Conservation (phyloP, 2,329 filamentous ascomycete species). For the Exutisphaerella laricina region DNA sequence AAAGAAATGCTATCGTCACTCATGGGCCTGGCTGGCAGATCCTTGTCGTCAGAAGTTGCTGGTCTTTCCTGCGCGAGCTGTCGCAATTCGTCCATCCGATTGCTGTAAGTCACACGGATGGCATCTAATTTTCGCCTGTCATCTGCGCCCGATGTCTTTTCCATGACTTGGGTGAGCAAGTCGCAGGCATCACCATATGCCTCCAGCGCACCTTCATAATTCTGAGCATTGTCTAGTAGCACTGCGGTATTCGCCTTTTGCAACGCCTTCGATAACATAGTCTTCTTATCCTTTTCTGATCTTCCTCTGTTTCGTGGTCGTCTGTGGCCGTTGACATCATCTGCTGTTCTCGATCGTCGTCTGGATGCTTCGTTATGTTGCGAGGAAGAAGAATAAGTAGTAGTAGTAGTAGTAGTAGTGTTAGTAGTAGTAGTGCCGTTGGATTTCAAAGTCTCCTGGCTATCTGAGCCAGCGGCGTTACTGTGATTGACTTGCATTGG, state of each 20-base stretch:
- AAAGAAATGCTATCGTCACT: slow-evolving; percentile 51
- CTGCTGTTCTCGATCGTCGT: slow-evolving; percentile 13
- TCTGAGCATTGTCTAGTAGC: slow-evolving; percentile 90
- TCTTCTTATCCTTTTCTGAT: slow-evolving; percentile 62
- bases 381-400: not conserved
- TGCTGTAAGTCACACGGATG: slow-evolving; percentile 86
- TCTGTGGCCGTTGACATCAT: slow-evolving; percentile 12
- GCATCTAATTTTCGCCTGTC: slow-evolving; percentile 87
- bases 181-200: slow-evolving; percentile 89
- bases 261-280: slow-evolving; percentile 91
- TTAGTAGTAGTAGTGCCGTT: slow-evolving; percentile 1
- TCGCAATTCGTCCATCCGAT: slow-evolving; percentile 79
- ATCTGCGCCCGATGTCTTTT: slow-evolving; percentile 75
- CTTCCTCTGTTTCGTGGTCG: slow-evolving; percentile 36
- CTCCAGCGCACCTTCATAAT: slow-evolving; percentile 83
- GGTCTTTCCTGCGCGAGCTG: slow-evolving; percentile 55
- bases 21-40: slow-evolving; percentile 64
- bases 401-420: not conserved
- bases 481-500: slow-evolving; percentile 16
- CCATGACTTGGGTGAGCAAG: slow-evolving; percentile 80
- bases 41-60: slow-evolving; percentile 54
- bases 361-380: slow-evolving; percentile 11
- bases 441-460: slow-evolving; percentile 12
- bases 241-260: slow-evolving; percentile 96
- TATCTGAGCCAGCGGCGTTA: slow-evolving; percentile 11